Base-by-base conservation (phyloP, 805 yeast species). In the Ogataea trehalophila region DNA sequence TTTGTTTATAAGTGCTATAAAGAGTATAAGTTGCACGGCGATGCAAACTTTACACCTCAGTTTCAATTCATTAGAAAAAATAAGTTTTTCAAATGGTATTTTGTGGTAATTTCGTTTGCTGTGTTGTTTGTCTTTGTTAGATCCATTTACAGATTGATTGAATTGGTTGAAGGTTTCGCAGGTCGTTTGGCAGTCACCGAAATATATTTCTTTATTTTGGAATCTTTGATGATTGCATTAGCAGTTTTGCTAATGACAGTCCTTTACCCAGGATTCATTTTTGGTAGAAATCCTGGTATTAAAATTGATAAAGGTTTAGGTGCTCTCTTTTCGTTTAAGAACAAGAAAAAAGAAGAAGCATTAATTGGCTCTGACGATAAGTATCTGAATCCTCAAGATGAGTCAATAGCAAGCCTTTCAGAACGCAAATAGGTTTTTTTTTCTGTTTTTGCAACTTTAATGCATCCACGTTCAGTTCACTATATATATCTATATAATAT, bases 131-230 rank as follows among this genome's bases (percentile, higher is more conserved):
- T 88, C 22, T 82, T 77, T 52, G 69, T 79, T 29, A 76, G 96
- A 59, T 85, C 91, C 54, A 69, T 82, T 38, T 88, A 86, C 66
- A 76, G 96, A 60, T 74, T 87, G 31, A 73, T 78, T 36, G 96
- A 89, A 65, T 70, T 89, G 48, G 65, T 81, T 2, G 80, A 81
- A 58, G 92, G 91, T 14, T 87, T 91, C 85, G 49, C 59, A 6
- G 92, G 95, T 1, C 71, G 64, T 47, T 68, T 89, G 56, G 83
- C 86, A 42, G 69, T 73, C 2, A 79, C 76, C 45, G 89, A 85
- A 60, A 63, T 70, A 41, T 81, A 76, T 56, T 77, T 84, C 56
- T 68, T 83, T 60, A 70, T 76, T 16, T 64, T 84, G 17, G 91
- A 85, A 55, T 82, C 81, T 2, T 58, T 83, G 45, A 79, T 83